phyloP scores from a whole-genome alignment of 306 rosid species.

The Vachellia collinsii region DNA sequence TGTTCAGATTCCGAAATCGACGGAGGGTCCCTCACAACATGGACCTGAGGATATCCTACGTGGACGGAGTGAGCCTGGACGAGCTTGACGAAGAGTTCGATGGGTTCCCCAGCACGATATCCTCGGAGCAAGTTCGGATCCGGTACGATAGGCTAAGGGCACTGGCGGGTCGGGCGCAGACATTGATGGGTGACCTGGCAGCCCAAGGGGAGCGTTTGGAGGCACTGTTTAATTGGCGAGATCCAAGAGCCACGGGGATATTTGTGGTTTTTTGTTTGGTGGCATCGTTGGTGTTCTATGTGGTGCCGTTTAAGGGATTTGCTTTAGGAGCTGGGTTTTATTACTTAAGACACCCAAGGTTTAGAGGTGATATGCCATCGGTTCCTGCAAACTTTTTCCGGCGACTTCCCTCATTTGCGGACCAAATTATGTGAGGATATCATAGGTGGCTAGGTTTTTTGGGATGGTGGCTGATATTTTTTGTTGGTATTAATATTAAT shows the following conservation, averaged over 20 bases:
- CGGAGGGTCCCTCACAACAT: constrained; percentile 49
- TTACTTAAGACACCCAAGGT: constrained; percentile 79
- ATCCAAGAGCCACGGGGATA: constrained; percentile 85
- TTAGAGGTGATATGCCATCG: constrained; percentile 84
- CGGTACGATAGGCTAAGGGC: constrained; percentile 78
- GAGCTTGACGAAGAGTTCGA: constrained; percentile 93
- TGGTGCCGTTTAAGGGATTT: constrained; percentile 64
- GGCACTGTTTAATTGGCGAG: constrained; percentile 77
- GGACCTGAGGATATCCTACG: constrained; percentile 71
- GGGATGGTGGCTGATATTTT: neutral
- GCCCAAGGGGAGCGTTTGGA: constrained; percentile 91
- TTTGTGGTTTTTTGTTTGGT: constrained; percentile 68
- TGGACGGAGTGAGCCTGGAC: constrained; percentile 66
- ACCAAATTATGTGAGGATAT: constrained; percentile 62
- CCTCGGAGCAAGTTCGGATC: constrained; percentile 53
- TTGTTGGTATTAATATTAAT: neutral
- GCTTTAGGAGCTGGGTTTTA: constrained; percentile 62
- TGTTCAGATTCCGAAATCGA: constrained; percentile 55
- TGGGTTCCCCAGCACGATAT: constrained; percentile 63
- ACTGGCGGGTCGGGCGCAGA: constrained; percentile 82
- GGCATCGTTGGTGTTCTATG: constrained; percentile 70
- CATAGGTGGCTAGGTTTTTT: neutral
- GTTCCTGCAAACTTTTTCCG: constrained; percentile 67
- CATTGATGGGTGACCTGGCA: constrained; percentile 76
- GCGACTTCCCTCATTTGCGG: constrained; percentile 75